Conservation (phyloP, 148 eudicot species). For the Chenopodium suecicum region DNA sequence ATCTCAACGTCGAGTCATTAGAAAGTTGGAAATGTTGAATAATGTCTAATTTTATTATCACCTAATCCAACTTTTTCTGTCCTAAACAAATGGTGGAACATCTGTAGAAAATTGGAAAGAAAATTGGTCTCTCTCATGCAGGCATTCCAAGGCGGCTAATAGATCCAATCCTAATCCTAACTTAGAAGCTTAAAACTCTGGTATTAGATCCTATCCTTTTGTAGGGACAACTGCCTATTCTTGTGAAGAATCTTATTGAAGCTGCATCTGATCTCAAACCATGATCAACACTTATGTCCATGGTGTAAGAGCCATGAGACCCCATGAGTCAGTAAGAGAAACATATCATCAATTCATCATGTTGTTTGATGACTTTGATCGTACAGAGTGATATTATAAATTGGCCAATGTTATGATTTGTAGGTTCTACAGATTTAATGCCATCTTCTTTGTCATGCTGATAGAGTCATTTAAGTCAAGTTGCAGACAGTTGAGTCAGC, state of each 20-base stretch:
- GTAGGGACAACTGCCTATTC: neutral
- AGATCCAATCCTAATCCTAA: neutral
- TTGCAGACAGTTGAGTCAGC: neutral
- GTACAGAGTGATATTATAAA: too few relatives aligned
- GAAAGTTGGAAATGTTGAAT: neutral
- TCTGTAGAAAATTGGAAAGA: neutral
- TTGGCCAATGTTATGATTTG: neutral
- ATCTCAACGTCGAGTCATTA: neutral
- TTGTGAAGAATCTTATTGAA: neutral
- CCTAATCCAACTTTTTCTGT: neutral
- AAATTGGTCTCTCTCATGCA: neutral
- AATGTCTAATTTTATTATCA: neutral
- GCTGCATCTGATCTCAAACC: neutral
- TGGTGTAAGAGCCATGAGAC: neutral
- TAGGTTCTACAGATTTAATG: neutral
- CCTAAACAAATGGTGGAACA: neutral
- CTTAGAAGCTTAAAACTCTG: neutral
- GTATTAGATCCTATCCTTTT: neutral
- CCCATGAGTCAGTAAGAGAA: neutral
- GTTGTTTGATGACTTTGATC: neutral
- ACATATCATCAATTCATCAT: neutral
- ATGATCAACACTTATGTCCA: neutral
- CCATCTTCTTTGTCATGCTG: neutral
- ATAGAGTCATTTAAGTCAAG: neutral
- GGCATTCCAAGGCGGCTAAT: neutral